A percentile compares a stretch with the other conserved stretches of the same genome.
phyloP scores from a whole-genome alignment of 2,329 filamentous ascomycete genomes.

The Aspergillus alliaceus region DNA sequence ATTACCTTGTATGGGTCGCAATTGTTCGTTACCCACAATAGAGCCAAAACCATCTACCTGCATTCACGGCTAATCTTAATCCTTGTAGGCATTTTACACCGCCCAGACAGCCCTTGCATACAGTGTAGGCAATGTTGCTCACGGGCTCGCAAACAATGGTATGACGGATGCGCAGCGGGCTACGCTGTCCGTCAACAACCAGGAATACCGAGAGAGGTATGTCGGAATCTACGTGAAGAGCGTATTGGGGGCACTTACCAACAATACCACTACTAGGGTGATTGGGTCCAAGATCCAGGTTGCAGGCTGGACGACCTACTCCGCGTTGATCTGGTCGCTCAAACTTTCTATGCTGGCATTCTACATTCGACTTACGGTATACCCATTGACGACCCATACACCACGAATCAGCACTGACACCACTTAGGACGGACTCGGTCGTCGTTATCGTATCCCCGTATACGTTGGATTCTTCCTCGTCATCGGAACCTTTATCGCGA shows the following conservation, averaged over 20 bases:
- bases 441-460: constrained; percentile 38
- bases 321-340: constrained; percentile 49
- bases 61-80: constrained; percentile 6
- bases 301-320: constrained; percentile 54
- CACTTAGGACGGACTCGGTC: constrained; percentile 21
- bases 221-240: not conserved
- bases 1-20: constrained; percentile 56
- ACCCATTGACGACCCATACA: not conserved
- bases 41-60: not conserved
- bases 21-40: constrained; percentile 39
- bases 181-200: constrained; percentile 39
- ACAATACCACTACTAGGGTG: no score
- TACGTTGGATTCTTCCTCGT: constrained; percentile 52
- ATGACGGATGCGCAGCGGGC: constrained; percentile 53
- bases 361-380: constrained; percentile 51
- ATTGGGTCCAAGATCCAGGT: constrained; percentile 54
- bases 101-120: constrained; percentile 49
- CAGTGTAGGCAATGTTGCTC: constrained; percentile 45
- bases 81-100: constrained; percentile 48
- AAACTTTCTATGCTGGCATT: constrained; percentile 56
- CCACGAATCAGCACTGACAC: not conserved
- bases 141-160: constrained; percentile 56
- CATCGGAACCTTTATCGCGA: constrained; percentile 46
- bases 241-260: no score
- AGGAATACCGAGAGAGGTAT: constrained; percentile 44